Evolutionary conservation across 768 basidiomycete species (phyloP).

Genomic region (Xerocomellus dryophilus): DNA sequence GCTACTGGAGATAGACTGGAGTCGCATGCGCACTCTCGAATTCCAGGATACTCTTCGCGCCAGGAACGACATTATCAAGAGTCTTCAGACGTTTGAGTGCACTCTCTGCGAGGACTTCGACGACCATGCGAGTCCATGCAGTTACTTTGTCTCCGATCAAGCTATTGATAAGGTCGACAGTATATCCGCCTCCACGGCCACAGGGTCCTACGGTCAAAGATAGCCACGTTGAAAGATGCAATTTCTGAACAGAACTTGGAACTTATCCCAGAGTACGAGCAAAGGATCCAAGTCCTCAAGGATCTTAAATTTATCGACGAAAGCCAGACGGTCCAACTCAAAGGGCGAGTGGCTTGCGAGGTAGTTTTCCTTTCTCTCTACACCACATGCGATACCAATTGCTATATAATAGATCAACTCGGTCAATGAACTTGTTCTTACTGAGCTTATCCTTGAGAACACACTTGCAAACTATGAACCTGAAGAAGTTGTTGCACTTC

Average conservation of each 20-base stretch:
- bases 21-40: conserved; percentile 75
- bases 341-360: conserved; percentile 98
- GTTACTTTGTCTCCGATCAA: conserved; percentile 1
- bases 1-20: conserved; percentile 84
- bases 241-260: conserved; percentile 97
- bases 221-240: conserved; percentile 74
- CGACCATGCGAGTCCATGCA: conserved; percentile 59
- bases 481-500: conserved; percentile 92
- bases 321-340: conserved; percentile 91
- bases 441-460: conserved; percentile 96
- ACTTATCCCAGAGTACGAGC: conserved; percentile 95
- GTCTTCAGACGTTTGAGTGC: conserved; percentile 48
- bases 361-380: conserved; percentile 38
- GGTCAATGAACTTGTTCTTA: conserved; percentile 93
- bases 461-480: conserved; percentile 87
- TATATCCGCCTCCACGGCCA: conserved; percentile 73
- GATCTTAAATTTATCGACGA: conserved; percentile 93
- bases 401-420: conserved; percentile 79
- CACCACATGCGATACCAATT: background rate
- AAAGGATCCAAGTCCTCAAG: conserved; percentile 85
- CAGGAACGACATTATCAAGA: conserved; percentile 49
- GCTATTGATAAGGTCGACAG: conserved; percentile 40
- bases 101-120: conserved; percentile 63
- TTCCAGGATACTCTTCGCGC: conserved; percentile 80
- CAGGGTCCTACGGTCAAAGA: conserved; percentile 68